phyloP scores from a whole-genome alignment of 192 early-diverging fungal genomes.

The Umbelopsis isabellina region DNA sequence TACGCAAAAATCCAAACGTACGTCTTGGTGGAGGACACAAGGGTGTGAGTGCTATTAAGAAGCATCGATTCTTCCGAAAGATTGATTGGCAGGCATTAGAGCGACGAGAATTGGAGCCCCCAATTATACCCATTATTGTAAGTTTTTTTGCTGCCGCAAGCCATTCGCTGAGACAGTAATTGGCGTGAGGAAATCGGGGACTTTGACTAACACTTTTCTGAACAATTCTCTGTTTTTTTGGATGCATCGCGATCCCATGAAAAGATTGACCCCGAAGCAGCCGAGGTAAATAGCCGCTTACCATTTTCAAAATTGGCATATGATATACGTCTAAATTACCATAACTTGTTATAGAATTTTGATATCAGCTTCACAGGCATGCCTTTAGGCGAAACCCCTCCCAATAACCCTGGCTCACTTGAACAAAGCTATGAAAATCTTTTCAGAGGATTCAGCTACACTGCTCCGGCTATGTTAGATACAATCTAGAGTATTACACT shows the following conservation, averaged over 20 bases:
- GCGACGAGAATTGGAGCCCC: conserved; percentile 61
- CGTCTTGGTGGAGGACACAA: conserved; percentile 52
- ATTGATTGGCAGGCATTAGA: conserved; percentile 69
- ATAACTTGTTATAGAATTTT: background rate
- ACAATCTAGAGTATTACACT: conserved; percentile 10
- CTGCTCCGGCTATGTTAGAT: conserved; percentile 17
- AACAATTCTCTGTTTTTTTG: background rate
- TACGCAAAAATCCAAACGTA: conserved; percentile 56
- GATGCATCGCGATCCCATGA: background rate
- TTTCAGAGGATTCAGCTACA: conserved; percentile 15
- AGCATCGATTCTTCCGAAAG: conserved; percentile 76
- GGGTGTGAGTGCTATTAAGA: conserved; percentile 57
- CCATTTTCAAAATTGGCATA: background rate
- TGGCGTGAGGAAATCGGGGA: conserved; percentile 2
- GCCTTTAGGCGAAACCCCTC: conserved; percentile 13
- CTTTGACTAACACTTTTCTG: background rate
- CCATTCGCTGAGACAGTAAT: background rate
- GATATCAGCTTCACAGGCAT: conserved; percentile 9
- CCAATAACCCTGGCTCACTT: background rate
- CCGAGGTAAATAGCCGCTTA: background rate
- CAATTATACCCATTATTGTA: conserved; percentile 68
- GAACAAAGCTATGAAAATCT: conserved; percentile 12
- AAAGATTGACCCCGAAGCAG: conserved; percentile 5
- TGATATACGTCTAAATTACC: background rate
- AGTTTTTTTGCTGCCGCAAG: conserved; percentile 8